Evolutionary conservation across 176 grass and related monocot genomes (phyloP).

Genomic region (Melocanna baccifera): DNA sequence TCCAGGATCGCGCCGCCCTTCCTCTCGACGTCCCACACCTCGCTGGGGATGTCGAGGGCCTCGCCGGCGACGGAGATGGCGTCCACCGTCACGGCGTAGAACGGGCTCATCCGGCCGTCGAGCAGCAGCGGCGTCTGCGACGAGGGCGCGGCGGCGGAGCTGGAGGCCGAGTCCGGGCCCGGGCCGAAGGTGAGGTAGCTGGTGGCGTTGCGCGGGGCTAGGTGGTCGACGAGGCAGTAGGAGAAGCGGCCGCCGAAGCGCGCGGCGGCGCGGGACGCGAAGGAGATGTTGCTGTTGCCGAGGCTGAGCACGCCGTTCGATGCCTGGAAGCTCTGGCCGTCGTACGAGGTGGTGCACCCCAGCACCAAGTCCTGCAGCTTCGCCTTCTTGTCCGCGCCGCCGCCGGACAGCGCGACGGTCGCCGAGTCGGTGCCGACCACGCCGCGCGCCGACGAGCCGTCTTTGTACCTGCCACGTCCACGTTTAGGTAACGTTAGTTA

Average conservation of each 20-base stretch:
- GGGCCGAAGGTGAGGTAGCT: constrained; percentile 77
- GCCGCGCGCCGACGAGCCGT: constrained; percentile 56
- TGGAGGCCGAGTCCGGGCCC: neutral
- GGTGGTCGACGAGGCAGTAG: constrained; percentile 99
- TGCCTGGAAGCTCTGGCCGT: constrained; percentile 52
- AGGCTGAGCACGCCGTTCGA: constrained; percentile 91
- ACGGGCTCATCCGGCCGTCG: constrained; percentile 46
- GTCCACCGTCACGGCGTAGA: constrained; percentile 60
- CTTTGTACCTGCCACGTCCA: constrained; percentile 60
- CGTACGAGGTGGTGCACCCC: constrained; percentile 69
- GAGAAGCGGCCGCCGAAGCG: constrained; percentile 84
- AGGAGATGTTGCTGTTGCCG: constrained; percentile 83
- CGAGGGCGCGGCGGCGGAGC: neutral
- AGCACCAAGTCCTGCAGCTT: constrained; percentile 76
- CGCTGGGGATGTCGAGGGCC: constrained; percentile 41
- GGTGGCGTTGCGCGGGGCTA: constrained; percentile 77
- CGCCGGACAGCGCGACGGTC: constrained; percentile 51
- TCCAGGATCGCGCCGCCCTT: constrained; percentile 84
- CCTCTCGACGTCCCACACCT: constrained; percentile 57
- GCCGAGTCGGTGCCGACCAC: constrained; percentile 69
- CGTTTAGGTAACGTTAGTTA: neutral
- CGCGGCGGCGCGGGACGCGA: constrained; percentile 62
- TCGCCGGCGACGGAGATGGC: constrained; percentile 47
- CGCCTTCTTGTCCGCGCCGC: constrained; percentile 14
- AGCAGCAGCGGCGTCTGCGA: constrained; percentile 57